Evolutionary conservation across 208 protist genomes (phyloP), one percentile per base, ranked within the genome.

Genomic region (Eutreptiella sp.): DNA sequence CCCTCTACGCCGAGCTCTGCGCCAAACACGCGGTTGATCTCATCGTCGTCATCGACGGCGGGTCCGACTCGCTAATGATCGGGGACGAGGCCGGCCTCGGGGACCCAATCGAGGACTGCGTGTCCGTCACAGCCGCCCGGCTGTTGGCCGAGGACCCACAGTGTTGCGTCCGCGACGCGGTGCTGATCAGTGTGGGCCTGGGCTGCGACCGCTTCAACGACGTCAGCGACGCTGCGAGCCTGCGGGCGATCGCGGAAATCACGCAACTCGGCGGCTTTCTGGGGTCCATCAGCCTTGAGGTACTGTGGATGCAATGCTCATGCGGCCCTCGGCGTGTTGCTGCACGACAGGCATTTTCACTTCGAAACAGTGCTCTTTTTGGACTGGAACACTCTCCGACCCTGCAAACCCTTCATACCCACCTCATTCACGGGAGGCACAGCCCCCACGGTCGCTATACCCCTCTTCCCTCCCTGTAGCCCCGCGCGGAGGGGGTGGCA

Each of bases 11-110:
- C 14, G 1, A 4, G 23, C 33, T 67, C 29, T 46, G 39, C 21
- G 24, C 19, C 2, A 43, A 67, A 21, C 46, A 60, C 24, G 24
- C 28, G 21, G 35, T 45, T 34, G 39, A 45, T 21, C 50, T 42
- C 31, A 27, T 67, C 53, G 39, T 67, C 32, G 28, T 52, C 23
- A 47, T 67, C 27, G 62, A 67, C 38, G 62, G 62, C 23, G 62
- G 47, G 21, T 42, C 36, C 23, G 46, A 58, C 35, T 45, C 52
- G 1, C 50, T 67, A 9, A 55, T 67, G 45, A 29, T 35, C 1
- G 62, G 62, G 21, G 53, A 67, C 31, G 62, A 67, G 38, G 34
- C 48, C 2, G 34, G 48, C 3, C 31, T 67, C 19, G 62, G 62
- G 2, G 35, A 67, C 52, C 48, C 62, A 7, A 9, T 60, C 14